Evolutionary conservation across 306 rosid species (phyloP).

Genomic region (Quercus cerris): DNA sequence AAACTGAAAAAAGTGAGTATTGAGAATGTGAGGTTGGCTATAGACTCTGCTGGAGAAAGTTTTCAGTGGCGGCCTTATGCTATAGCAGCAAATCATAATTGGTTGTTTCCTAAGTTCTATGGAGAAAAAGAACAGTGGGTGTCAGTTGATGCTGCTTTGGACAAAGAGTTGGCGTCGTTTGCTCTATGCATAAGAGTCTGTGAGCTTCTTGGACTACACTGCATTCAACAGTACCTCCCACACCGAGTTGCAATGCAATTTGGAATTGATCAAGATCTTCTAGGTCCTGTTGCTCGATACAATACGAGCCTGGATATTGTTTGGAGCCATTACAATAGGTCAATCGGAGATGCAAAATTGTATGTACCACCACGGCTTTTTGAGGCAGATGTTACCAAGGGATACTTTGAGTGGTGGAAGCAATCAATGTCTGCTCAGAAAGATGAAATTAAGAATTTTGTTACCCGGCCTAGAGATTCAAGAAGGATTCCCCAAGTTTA

Average conservation of each 20-base stretch:
- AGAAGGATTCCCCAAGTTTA: no score
- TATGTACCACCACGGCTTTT: constrained; percentile 10
- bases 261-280: constrained; percentile 62
- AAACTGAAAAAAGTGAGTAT: neutral
- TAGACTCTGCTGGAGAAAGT: constrained; percentile 17
- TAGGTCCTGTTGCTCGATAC: constrained; percentile 13
- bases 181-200: constrained; percentile 33
- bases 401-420: constrained; percentile 8
- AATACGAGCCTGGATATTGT: neutral
- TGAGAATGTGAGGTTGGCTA: neutral
- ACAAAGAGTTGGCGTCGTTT: constrained; percentile 23
- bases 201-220: constrained; percentile 36
- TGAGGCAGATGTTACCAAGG: constrained; percentile 24
- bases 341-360: neutral
- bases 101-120: constrained; percentile 8
- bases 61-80: constrained; percentile 51
- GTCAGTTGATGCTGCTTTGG: neutral
- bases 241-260: constrained; percentile 64
- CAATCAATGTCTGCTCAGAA: neutral
- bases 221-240: constrained; percentile 36
- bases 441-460: neutral
- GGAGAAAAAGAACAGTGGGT: constrained; percentile 8
- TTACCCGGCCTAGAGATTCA: neutral
- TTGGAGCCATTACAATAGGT: constrained; percentile 7
- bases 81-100: neutral